phyloP scores from a whole-genome alignment of 257 asterid genomes.

The Voacanga thouarsii region DNA sequence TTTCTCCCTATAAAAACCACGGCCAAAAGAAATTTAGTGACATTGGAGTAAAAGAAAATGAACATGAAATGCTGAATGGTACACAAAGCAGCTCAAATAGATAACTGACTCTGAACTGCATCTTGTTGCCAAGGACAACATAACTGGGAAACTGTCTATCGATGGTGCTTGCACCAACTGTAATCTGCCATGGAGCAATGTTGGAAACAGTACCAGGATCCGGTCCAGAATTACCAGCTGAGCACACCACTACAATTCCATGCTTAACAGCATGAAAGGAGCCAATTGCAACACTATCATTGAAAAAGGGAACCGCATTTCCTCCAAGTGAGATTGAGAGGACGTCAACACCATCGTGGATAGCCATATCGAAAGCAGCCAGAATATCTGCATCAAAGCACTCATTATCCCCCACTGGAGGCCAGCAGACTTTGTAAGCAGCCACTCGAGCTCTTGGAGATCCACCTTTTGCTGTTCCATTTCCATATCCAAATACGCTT shows the following conservation, averaged over 20 bases:
- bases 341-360: slow-evolving; percentile 91
- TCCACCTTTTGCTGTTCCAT: slow-evolving; percentile 93
- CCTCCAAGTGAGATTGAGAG: slow-evolving; percentile 88
- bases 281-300: slow-evolving; percentile 80
- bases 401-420: slow-evolving; percentile 58
- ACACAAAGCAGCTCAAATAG: neutral
- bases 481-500: slow-evolving; percentile 70
- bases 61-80: neutral
- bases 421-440: slow-evolving; percentile 92
- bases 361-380: slow-evolving; percentile 82
- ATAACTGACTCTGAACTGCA: slow-evolving; percentile 40
- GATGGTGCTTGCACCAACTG: slow-evolving; percentile 87
- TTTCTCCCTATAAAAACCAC: slow-evolving; percentile 54
- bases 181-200: slow-evolving; percentile 84
- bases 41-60: neutral
- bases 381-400: slow-evolving; percentile 88
- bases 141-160: slow-evolving; percentile 71
- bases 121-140: slow-evolving; percentile 53
- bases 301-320: slow-evolving; percentile 44
- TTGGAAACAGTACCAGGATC: slow-evolving; percentile 54
- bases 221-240: slow-evolving; percentile 95
- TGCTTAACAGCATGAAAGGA: slow-evolving; percentile 80
- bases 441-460: slow-evolving; percentile 89
- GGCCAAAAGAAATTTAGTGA: neutral
- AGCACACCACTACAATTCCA: slow-evolving; percentile 74